phyloP scores from a whole-genome alignment of 768 basidiomycete species.

The Aureoboletus auriporus region DNA sequence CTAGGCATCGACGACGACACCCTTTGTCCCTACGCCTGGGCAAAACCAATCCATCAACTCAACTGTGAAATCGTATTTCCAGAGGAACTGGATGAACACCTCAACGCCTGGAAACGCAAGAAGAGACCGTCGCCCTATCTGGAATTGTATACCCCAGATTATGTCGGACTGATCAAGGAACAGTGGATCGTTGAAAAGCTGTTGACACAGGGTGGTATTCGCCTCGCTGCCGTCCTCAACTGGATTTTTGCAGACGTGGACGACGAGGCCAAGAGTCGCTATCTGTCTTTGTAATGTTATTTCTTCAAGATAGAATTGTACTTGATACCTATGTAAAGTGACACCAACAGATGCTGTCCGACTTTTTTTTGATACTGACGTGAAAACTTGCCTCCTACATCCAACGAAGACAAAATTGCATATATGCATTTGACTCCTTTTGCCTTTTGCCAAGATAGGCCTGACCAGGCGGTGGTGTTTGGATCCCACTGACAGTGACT shows the following conservation, averaged over 20 bases:
- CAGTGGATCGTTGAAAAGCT: slow-evolving; percentile 76
- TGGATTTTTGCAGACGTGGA: slow-evolving; percentile 47
- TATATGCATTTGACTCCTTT: too few relatives aligned
- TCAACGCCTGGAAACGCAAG: not conserved
- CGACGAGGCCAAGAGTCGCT: not conserved
- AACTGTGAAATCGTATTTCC: slow-evolving; percentile 88
- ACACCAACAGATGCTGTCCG: too few relatives aligned
- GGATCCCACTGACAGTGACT: too few relatives aligned
- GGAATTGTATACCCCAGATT: slow-evolving; percentile 80
- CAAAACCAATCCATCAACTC: slow-evolving; percentile 62
- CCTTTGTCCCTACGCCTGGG: slow-evolving; percentile 81
- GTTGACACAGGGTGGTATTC: slow-evolving; percentile 76
- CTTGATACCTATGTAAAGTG: too few relatives aligned
- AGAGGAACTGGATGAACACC: slow-evolving; percentile 46
- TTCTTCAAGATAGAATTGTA: not conserved
- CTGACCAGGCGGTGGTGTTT: too few relatives aligned
- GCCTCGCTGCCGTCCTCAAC: slow-evolving; percentile 82
- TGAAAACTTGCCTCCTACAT: too few relatives aligned
- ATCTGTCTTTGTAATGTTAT: slow-evolving; percentile 4
- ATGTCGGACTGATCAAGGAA: slow-evolving; percentile 63
- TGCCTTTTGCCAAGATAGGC: too few relatives aligned
- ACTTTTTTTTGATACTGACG: too few relatives aligned
- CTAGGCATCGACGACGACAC: slow-evolving; percentile 47
- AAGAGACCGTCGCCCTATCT: slow-evolving; percentile 36
- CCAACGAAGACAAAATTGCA: too few relatives aligned